Conservation (phyloP, 2,329 filamentous ascomycete genomes). For the Fusarium concolor region DNA sequence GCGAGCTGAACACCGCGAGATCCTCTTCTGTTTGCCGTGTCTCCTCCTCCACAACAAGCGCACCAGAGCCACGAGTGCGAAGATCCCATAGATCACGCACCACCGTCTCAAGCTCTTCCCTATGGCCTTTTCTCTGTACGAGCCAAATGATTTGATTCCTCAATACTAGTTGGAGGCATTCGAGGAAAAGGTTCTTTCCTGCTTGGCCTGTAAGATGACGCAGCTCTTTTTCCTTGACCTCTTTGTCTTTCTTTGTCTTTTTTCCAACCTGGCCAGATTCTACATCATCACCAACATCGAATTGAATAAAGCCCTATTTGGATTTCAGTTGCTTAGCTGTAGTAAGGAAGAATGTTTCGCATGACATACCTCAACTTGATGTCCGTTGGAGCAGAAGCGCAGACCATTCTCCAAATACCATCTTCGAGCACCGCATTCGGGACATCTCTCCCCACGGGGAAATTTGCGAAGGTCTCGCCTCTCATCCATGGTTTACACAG, state of each 20-base stretch:
- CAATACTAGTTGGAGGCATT: constrained; percentile 85
- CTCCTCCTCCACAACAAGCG: constrained; percentile 49
- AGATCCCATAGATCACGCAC: constrained; percentile 89
- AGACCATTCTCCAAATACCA: constrained; percentile 82
- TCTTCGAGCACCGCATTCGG: constrained; percentile 75
- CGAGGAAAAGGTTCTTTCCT: constrained; percentile 82
- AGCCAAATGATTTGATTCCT: constrained; percentile 84
- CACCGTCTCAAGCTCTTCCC: constrained; percentile 79
- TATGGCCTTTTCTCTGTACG: constrained; percentile 72
- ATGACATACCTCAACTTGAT: constrained; percentile 74
- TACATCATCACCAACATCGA: constrained; percentile 74
- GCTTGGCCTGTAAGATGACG: constrained; percentile 72
- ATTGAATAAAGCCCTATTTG: constrained; percentile 64
- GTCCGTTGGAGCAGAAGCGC: constrained; percentile 83
- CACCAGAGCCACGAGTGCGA: constrained; percentile 62
- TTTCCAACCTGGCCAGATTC: constrained; percentile 72
- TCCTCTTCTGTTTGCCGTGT: constrained; percentile 42
- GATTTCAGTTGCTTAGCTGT: neutral
- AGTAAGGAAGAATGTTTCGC: neutral
- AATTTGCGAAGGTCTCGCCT: constrained; percentile 62
- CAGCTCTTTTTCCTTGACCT: constrained; percentile 63
- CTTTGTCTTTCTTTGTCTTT: constrained; percentile 67
- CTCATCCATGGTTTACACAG: constrained; percentile 52
- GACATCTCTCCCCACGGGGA: constrained; percentile 64
- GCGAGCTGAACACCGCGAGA: constrained; percentile 55